These are phyloP conservation scores for Aureobasidium sp. DNA, from an alignment of 2,329 filamentous ascomycete genomes.

Conservation along the genomic window DNA sequence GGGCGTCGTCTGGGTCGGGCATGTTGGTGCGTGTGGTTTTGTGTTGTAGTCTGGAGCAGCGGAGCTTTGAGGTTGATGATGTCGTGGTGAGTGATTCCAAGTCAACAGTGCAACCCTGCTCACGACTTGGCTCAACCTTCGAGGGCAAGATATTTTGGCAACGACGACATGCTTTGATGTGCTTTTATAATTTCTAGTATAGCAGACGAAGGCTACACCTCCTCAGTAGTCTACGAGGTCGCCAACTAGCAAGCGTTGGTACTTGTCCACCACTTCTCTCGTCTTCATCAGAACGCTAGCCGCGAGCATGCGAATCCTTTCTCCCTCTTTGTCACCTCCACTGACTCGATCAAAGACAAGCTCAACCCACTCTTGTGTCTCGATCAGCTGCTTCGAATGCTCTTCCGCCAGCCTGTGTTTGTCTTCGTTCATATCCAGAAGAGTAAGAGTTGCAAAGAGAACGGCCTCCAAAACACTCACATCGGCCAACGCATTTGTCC, in stretches of 20 bases:
- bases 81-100: neutral
- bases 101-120: neutral
- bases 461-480: slow-evolving; percentile 62
- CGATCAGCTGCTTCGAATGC: slow-evolving; percentile 69
- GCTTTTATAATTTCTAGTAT: neutral
- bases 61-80: neutral
- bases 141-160: neutral
- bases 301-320: slow-evolving; percentile 69
- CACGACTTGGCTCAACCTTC: neutral
- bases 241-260: slow-evolving; percentile 70
- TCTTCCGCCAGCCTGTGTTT: slow-evolving; percentile 65
- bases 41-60: neutral
- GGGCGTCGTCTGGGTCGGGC: slow-evolving; percentile 31
- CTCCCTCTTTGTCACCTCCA: slow-evolving; percentile 54
- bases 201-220: neutral
- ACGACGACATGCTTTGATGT: neutral
- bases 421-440: slow-evolving; percentile 75
- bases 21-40: slow-evolving; percentile 1
- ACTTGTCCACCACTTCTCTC: slow-evolving; percentile 74
- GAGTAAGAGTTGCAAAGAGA: slow-evolving; percentile 68
- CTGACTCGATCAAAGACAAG: slow-evolving; percentile 57
- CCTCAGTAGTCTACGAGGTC: slow-evolving; percentile 41
- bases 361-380: slow-evolving; percentile 81
- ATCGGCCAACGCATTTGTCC: slow-evolving; percentile 42
- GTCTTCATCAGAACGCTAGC: slow-evolving; percentile 71